Evolutionary conservation across 179 eudicot species (phyloP).

Genomic region (Actinidia polygama): DNA sequence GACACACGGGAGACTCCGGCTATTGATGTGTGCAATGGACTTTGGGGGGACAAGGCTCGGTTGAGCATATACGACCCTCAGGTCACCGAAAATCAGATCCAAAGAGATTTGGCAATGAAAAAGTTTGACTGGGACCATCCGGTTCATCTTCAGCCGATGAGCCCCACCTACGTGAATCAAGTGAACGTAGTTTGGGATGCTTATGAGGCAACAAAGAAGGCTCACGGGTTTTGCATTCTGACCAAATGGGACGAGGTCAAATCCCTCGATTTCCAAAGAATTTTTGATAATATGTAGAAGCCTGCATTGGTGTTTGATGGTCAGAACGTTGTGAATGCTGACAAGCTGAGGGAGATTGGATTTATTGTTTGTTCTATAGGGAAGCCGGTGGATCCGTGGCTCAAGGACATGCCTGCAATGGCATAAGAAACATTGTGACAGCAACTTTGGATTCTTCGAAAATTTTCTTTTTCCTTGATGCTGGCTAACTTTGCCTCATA

Average conservation of each 20-base stretch:
- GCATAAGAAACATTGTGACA: conserved; percentile 33
- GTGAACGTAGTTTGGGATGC: conserved; percentile 43
- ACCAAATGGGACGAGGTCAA: conserved; percentile 72
- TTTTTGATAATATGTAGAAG: conserved; percentile 52
- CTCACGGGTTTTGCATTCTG: conserved; percentile 58
- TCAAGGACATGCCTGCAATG: conserved; percentile 67
- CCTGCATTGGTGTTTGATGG: conserved; percentile 76
- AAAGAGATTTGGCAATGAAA: conserved; percentile 50
- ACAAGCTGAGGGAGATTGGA: conserved; percentile 56
- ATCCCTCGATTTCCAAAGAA: conserved; percentile 50
- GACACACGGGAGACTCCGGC: conserved; percentile 72
- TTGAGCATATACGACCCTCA: conserved; percentile 67
- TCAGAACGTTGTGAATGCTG: conserved; percentile 50
- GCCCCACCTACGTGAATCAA: conserved; percentile 36
- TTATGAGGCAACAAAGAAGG: conserved; percentile 54
- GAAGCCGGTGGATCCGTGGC: conserved; percentile 70
- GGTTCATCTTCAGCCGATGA: conserved; percentile 44
- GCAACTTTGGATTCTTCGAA: background rate
- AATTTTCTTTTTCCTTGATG: background rate
- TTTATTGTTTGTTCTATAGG: conserved; percentile 67
- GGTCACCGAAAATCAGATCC: conserved; percentile 58
- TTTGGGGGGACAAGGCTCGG: conserved; percentile 51
- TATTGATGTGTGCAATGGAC: conserved; percentile 62
- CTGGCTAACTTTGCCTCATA: background rate
- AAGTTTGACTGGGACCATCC: conserved; percentile 73